Conservation (phyloP, 306 rosid species). For the Carpinus fangiana region DNA sequence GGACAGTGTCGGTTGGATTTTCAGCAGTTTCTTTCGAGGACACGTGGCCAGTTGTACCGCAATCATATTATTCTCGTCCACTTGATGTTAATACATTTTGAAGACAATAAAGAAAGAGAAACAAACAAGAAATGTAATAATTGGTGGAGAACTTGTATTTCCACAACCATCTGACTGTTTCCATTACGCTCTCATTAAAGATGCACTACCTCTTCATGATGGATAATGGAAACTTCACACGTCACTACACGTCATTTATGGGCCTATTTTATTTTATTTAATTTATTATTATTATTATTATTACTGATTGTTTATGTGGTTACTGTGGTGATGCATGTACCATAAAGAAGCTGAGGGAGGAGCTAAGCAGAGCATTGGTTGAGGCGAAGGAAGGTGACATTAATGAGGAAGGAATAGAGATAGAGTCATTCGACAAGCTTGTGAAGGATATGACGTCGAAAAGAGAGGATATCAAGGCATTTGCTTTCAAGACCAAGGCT, state of each 20-base stretch:
- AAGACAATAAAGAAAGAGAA: background rate
- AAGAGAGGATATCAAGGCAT: conserved; percentile 63
- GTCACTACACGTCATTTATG: background rate
- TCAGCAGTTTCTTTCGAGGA: conserved; percentile 26
- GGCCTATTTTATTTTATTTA: background rate
- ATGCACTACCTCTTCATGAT: background rate
- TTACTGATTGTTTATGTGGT: conserved; percentile 15
- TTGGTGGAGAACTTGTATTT: conserved; percentile 4
- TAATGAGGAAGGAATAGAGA: conserved; percentile 48
- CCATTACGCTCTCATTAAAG: conserved; percentile 3
- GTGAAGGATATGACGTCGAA: conserved; percentile 66
- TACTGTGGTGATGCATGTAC: conserved; percentile 33
- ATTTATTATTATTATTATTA: background rate
- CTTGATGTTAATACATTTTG: conserved; percentile 19
- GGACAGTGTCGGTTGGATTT: conserved; percentile 27
- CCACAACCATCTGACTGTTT: conserved; percentile 21
- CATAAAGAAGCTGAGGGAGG: conserved; percentile 74
- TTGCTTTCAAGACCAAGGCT: conserved; percentile 86
- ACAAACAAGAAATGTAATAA: conserved; percentile 8
- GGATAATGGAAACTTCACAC: background rate
- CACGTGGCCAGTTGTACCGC: conserved; percentile 48
- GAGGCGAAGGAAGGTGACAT: conserved; percentile 57
- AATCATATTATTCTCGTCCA: conserved; percentile 35
- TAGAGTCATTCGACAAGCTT: conserved; percentile 77
- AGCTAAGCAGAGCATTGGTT: conserved; percentile 62